A percentile compares a stretch with the other conserved stretches of the same genome.
phyloP scores from a whole-genome alignment of 1,139 yeast species.

The Sugiyamaella novakii region DNA sequence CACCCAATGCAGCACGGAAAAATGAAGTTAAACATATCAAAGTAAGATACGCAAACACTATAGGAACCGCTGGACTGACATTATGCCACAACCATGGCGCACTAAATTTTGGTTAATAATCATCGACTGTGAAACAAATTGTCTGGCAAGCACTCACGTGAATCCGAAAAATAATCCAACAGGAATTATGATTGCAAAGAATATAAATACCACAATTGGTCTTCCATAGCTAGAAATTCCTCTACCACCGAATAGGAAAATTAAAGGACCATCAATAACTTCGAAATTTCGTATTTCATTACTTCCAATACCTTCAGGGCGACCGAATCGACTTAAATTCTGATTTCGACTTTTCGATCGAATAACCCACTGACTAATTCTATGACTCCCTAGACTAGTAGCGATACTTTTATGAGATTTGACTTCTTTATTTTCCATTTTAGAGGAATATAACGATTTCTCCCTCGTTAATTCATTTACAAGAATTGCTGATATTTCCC shows the following conservation, averaged over 20 bases:
- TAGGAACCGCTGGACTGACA: conserved; percentile 59
- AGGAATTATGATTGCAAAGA: conserved; percentile 48
- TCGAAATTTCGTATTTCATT: conserved; percentile 19
- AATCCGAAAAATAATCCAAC: conserved; percentile 55
- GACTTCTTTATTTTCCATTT: background rate
- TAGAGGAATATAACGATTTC: background rate
- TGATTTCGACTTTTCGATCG: background rate
- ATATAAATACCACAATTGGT: conserved; percentile 46
- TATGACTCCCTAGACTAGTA: conserved; percentile 3
- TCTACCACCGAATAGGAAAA: conserved; percentile 69
- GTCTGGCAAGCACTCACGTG: conserved; percentile 37
- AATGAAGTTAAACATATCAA: conserved; percentile 51
- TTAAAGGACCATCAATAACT: conserved; percentile 19
- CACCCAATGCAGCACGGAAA: conserved; percentile 58
- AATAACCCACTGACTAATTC: conserved; percentile 9
- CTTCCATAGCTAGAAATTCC: conserved; percentile 47
- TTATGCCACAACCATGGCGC: conserved; percentile 62
- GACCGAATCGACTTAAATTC: conserved; percentile 2
- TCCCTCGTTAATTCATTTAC: no score
- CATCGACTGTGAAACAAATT: no score
- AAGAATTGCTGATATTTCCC: no score
- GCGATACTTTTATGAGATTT: background rate
- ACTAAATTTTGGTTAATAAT: conserved; percentile 19
- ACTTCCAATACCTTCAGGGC: background rate
- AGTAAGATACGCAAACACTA: conserved; percentile 64